These are phyloP conservation scores for Aurantiochytrium sp. DNA, from an alignment of 108 stramenopile species.

Conservation along the genomic window DNA sequence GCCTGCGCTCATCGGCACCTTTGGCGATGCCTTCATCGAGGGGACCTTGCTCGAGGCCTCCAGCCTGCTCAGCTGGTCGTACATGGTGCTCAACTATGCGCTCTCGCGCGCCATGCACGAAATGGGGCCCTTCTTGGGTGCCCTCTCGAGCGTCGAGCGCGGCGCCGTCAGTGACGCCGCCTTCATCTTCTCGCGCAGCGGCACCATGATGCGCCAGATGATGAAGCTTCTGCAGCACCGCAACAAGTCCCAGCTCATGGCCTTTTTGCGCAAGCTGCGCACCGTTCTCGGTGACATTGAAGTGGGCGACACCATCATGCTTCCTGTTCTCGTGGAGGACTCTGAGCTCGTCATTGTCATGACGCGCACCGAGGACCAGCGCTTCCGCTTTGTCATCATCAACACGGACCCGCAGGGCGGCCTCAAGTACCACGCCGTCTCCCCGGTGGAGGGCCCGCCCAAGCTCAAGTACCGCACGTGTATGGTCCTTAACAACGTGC, in stretches of 20 bases:
- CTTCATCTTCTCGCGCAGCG: constrained; percentile 33
- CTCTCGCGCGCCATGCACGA: neutral
- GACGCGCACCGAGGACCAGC: constrained; percentile 21
- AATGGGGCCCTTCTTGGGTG: neutral
- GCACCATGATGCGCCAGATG: constrained; percentile 34
- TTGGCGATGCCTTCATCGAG: constrained; percentile 41
- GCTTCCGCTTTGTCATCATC: constrained; percentile 32
- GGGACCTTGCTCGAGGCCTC: constrained; percentile 29
- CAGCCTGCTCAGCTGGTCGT: constrained; percentile 34
- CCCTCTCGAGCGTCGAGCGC: neutral
- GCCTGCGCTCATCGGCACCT: constrained; percentile 27
- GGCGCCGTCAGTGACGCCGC: constrained; percentile 12
- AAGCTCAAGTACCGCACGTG: constrained; percentile 35
- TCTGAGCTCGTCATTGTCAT: constrained; percentile 27
- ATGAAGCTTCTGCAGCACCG: constrained; percentile 16
- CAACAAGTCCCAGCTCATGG: constrained; percentile 34
- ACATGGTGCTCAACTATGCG: constrained; percentile 35
- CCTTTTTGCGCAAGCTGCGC: constrained; percentile 32
- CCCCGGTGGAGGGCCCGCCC: neutral
- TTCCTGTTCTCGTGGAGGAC: constrained; percentile 24
- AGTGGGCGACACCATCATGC: constrained; percentile 29
- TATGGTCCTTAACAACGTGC: constrained; percentile 36
- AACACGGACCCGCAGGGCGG: constrained; percentile 34
- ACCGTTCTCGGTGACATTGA: neutral
- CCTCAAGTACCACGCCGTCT: constrained; percentile 33